Conservation (phyloP, 129 eudicot genomes). For the Logfia minima region DNA sequence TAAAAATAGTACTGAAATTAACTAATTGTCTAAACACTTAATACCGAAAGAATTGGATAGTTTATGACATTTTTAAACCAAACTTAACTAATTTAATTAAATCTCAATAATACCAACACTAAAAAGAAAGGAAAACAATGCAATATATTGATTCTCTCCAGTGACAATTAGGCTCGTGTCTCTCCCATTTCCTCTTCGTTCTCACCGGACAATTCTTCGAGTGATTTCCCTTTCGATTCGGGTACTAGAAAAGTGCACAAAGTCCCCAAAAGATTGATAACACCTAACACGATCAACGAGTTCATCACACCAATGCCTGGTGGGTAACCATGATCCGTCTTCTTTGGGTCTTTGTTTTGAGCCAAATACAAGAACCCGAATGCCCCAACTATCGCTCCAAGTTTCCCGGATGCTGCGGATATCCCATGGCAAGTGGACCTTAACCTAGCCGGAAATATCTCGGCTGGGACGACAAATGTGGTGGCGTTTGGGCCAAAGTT, state of each 20-base stretch:
- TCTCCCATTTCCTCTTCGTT: slow-evolving; percentile 30
- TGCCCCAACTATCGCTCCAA: slow-evolving; percentile 60
- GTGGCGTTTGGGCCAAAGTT: slow-evolving; percentile 64
- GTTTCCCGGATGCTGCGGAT: slow-evolving; percentile 58
- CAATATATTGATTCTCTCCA: not conserved
- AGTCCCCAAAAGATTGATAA: slow-evolving; percentile 42
- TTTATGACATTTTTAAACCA: not conserved
- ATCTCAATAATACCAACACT: not conserved
- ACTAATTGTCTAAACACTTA: not conserved
- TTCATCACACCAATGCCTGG: slow-evolving; percentile 62
- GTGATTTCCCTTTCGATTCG: slow-evolving; percentile 56
- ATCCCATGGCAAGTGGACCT: slow-evolving; percentile 64
- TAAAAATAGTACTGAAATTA: not conserved
- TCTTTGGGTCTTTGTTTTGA: slow-evolving; percentile 41
- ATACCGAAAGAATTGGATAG: not conserved
- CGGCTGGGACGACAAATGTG: slow-evolving; percentile 60
- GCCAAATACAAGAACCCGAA: slow-evolving; percentile 65
- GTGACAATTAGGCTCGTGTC: slow-evolving; percentile 19
- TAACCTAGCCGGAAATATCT: slow-evolving; percentile 58
- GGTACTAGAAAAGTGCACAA: slow-evolving; percentile 54
- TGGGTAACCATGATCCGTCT: slow-evolving; percentile 56
- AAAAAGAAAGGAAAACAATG: not conserved
- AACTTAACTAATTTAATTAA: not conserved
- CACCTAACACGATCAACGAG: slow-evolving; percentile 44
- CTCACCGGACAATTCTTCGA: slow-evolving; percentile 57